Evolutionary conservation across 192 early-diverging fungal species (phyloP), one percentile per base, ranked within the genome.

Genomic region (Coemansia sp.): DNA sequence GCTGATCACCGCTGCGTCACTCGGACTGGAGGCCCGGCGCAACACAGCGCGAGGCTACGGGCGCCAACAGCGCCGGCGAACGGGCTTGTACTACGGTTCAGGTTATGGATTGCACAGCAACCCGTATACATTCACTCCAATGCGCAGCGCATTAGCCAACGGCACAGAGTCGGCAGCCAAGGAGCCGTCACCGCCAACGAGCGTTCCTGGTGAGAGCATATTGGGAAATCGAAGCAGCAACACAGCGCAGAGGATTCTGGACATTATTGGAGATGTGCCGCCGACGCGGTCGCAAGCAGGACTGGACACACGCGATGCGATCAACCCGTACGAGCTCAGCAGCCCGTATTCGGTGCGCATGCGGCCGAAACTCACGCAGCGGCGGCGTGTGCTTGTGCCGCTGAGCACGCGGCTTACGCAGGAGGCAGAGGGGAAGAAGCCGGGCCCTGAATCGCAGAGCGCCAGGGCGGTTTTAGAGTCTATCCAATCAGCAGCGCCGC

Each of bases 401-500:
- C 61, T 68, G 3, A 79, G 76, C 27, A 27, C 59, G 39, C 66
- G 76, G 10, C 27, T 79, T 10, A 57, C 71, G 11, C 61, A 72
- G 53, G 25, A 64, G n/a, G 38, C 58, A 31, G 21, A 50, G 19
- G 17, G 52, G 10, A 65, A 61, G 12, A 8, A 45, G 41, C 41
- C 41, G 14, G 53, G 57, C 7, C 7, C 61, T 3, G 54, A 69
- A 6, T 31, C 63, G 7, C 48, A n/a, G 11, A 52, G 61, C 1
- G 53, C 55, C 37, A 65, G 53, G 51, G 57, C 67, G 14, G 29
- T 79, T 45, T 21, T 79, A 14, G 71, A 69, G 17, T 73, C 70
- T 3, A 79, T 79, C 19, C 62, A 72, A 56, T 79, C 71, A 12
- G 76, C 71, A 4, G 76, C 76, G 1, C 76, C 76, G n/a, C 67